Base-by-base conservation (phyloP, 1,284 basidiomycete species). In the Ceratobasidium papillatum region DNA sequence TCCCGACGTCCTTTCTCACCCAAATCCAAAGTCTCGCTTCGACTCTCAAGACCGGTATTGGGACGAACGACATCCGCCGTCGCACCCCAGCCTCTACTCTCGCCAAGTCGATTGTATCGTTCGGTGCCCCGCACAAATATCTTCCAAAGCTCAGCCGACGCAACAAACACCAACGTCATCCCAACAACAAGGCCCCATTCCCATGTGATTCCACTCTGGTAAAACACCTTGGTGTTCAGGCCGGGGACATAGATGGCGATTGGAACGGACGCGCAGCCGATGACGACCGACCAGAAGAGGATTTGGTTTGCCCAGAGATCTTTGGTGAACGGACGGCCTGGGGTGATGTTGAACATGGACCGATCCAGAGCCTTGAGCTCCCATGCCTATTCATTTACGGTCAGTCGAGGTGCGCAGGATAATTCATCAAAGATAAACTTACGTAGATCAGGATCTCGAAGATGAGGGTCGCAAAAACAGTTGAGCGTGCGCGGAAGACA, bases 401-500 rank as follows among this genome's bases (percentile, higher is more conserved):
- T 61, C 14, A 17, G 69, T 61, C n/a, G 38, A 22, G 32, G 45
- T 62, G 19, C 11, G 41, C 51, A 34, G 7, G 38, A 30, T 22
- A 17, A 14, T 19, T 30, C 19, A 25, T 45, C 12, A 38, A 56
- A 32, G 14, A 19, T 30, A 2, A 41, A 72, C 68, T 72, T 51
- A 61, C 68, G 68, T 83, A 83, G 36, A 86, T 77, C 41, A 85
- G 79, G 58, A 84, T 84, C 41, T 86, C 83, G 79, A 88, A 87
- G 68, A 86, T 86, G 27, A 89, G 80, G 0, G 85, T 86, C 12
- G 87, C 85, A 78, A 87, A 88, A 52, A 84, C 84, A 7, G 87
- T 85, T 0, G 85, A 86, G 63, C 89, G 85, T 11, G 85, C 89
- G 69, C 86, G 84, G 82, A 86, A 89, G 5, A 89, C 87, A 47